phyloP scores from a whole-genome alignment of 495 filamentous ascomycete genomes.

The Aspergillus kassunensis region DNA sequence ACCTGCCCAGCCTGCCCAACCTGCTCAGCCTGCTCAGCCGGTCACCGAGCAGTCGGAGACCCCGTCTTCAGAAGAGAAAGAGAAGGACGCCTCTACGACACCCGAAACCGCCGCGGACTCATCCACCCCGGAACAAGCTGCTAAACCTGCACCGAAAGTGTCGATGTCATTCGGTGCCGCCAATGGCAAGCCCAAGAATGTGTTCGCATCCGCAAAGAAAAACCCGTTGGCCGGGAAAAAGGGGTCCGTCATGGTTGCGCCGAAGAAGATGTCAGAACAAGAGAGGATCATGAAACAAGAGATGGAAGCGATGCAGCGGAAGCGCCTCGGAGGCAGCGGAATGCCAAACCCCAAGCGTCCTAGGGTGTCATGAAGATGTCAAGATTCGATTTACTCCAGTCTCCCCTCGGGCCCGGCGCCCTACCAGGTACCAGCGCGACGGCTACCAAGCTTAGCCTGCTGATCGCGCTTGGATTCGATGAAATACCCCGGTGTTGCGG shows the following conservation, averaged over 20 bases:
- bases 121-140: slow-evolving; percentile 18
- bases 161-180: slow-evolving; percentile 52
- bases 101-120: slow-evolving; percentile 21
- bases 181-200: slow-evolving; percentile 69
- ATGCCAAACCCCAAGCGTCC: slow-evolving; percentile 35
- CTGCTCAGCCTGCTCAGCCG: slow-evolving; percentile 24
- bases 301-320: slow-evolving; percentile 63
- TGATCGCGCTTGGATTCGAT: too few species aligned
- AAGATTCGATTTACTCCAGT: neutral
- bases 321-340: slow-evolving; percentile 43
- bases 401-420: too few species aligned
- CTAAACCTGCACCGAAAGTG: slow-evolving; percentile 36
- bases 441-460: neutral
- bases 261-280: slow-evolving; percentile 80
- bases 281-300: slow-evolving; percentile 90
- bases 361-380: slow-evolving; percentile 24
- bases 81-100: slow-evolving; percentile 7
- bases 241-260: slow-evolving; percentile 52
- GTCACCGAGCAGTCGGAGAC: slow-evolving; percentile 26
- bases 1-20: slow-evolving; percentile 23
- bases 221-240: slow-evolving; percentile 65
- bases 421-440: too few species aligned
- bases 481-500: too few species aligned
- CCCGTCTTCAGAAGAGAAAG: slow-evolving; percentile 12
- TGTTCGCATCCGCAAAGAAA: slow-evolving; percentile 68